Evolutionary conservation across 2,329 filamentous ascomycete genomes (phyloP).

Genomic region (Pyricularia sp.): DNA sequence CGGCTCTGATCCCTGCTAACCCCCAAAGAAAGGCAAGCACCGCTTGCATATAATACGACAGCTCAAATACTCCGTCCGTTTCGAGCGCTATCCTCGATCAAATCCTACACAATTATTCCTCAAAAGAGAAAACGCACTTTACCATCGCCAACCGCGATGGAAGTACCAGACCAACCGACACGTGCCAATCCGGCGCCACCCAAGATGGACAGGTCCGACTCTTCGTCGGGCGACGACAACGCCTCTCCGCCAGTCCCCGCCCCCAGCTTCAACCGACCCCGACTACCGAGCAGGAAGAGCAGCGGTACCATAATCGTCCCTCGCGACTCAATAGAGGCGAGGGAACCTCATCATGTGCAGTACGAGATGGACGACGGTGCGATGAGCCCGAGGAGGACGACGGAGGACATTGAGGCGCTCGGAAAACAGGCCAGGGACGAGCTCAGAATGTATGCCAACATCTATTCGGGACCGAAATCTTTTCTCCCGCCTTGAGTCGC

Average conservation of each 20-base stretch:
- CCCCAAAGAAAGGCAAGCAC: background rate
- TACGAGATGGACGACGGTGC: slow-evolving; percentile 84
- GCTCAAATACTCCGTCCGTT: background rate
- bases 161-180: background rate
- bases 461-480: background rate
- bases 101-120: background rate
- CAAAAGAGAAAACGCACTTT: background rate
- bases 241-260: slow-evolving; percentile 31
- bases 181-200: slow-evolving; percentile 3
- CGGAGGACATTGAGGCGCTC: slow-evolving; percentile 81
- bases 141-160: background rate
- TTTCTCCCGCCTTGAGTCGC: slow-evolving; percentile 6
- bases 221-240: slow-evolving; percentile 22
- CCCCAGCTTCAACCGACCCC: slow-evolving; percentile 50
- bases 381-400: slow-evolving; percentile 89
- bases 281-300: slow-evolving; percentile 63
- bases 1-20: background rate
- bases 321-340: slow-evolving; percentile 58
- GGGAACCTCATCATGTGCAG: slow-evolving; percentile 63
- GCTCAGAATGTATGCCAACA: slow-evolving; percentile 39
- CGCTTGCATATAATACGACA: background rate
- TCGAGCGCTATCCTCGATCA: background rate
- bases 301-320: slow-evolving; percentile 78
- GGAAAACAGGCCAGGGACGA: slow-evolving; percentile 71
- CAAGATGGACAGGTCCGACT: slow-evolving; percentile 20